Evolutionary conservation across 73 alveolate genomes (phyloP).

Genomic region (Symbiodinium natans): DNA sequence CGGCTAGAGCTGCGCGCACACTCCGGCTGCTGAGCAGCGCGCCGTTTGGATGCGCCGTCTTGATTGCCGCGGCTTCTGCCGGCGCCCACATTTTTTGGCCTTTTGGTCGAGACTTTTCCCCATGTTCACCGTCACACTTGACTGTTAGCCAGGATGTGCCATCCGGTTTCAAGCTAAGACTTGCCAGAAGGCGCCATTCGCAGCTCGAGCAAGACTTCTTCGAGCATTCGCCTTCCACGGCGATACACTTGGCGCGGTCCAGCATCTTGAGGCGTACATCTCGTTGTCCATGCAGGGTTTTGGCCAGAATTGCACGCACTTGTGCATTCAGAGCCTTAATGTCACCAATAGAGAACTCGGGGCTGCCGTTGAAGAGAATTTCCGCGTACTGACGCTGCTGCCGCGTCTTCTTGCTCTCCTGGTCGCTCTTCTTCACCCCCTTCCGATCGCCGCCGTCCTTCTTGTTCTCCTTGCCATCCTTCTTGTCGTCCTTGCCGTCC

Average conservation of each 20-base stretch:
- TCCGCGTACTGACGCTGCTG: background rate
- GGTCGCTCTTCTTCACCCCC: no score
- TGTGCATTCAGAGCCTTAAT: background rate
- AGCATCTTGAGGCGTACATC: background rate
- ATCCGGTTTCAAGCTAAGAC: background rate
- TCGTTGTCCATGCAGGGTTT: background rate
- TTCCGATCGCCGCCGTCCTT: no score
- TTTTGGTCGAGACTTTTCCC: background rate
- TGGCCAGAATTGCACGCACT: background rate
- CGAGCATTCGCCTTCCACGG: background rate
- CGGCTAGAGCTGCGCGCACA: background rate
- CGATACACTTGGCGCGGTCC: background rate
- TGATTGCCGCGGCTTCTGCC: background rate
- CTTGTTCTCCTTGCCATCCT: no score
- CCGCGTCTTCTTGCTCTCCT: no score
- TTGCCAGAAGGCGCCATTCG: background rate
- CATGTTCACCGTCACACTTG: constrained; percentile 20
- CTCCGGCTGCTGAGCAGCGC: background rate
- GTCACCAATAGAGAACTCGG: background rate
- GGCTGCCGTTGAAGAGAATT: background rate
- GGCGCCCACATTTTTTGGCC: background rate
- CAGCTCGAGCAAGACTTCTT: background rate
- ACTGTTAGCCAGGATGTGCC: background rate
- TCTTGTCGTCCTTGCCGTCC: no score
- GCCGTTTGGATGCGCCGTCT: background rate